Evolutionary conservation across 441 rosid species (phyloP).

Genomic region (Aquilaria agallochum): DNA sequence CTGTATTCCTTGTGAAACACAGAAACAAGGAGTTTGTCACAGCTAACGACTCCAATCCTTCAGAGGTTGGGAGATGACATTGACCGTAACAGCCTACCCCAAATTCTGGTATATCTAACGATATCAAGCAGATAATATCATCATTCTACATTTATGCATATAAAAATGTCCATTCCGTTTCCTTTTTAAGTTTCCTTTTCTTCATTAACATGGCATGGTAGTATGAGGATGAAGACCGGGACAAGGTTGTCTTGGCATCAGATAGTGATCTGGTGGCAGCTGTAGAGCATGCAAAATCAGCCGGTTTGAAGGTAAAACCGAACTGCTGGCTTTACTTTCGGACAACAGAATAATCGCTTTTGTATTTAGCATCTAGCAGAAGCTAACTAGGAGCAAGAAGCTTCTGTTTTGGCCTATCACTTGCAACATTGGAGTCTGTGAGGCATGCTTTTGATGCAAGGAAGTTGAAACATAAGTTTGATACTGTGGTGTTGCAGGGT

Average conservation of each 20-base stretch:
- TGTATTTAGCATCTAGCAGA: no score
- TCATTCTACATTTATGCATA: neutral
- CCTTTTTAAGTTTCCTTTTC: neutral
- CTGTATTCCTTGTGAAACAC: slow-evolving; percentile 15
- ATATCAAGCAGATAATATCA: neutral
- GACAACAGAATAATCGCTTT: no score
- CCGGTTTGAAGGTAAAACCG: slow-evolving; percentile 71
- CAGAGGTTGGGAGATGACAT: slow-evolving; percentile 81
- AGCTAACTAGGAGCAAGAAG: no score
- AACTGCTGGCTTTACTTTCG: neutral
- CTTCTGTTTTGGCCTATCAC: no score
- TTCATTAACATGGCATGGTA: slow-evolving; percentile 14
- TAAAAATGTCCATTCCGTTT: neutral
- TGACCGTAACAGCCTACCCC: slow-evolving; percentile 71
- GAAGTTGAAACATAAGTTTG: neutral
- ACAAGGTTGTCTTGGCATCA: slow-evolving; percentile 78
- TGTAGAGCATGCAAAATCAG: slow-evolving; percentile 77
- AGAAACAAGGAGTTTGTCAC: slow-evolving; percentile 72
- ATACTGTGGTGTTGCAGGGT: slow-evolving; percentile 44
- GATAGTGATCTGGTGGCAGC: slow-evolving; percentile 77
- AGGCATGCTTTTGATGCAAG: no score
- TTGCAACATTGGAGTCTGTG: no score
- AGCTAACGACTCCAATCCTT: slow-evolving; percentile 67
- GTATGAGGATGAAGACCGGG: slow-evolving; percentile 94
- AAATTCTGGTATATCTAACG: slow-evolving; percentile 51